Base-by-base conservation (phyloP, 805 yeast species). In the Ogataea haglerorum region DNA sequence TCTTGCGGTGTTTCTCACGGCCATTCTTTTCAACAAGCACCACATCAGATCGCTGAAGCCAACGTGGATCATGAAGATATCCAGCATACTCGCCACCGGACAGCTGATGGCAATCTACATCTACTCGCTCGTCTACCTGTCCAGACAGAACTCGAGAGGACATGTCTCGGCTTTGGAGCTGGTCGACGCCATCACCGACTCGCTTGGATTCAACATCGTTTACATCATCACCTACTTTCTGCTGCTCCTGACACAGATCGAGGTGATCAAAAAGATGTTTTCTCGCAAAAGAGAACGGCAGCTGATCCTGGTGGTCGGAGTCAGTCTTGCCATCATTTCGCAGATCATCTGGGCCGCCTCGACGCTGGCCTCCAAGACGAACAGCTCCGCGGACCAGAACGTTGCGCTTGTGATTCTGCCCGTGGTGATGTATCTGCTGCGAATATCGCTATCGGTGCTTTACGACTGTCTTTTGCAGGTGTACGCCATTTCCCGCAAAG, bases 331-430 rank as follows among this genome's bases (percentile, higher is more conserved):
- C 2, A 38, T 75, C 1, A 58, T 75, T 6, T 72, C 88, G 1
- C 88, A 85, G 55, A 67, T 75, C 1, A 67, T 85, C 5, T 84
- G 90, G 88, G 86, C 80, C 0, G 69, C 82, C 2, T 72, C 89
- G 12, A 76, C 75, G 4, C 79, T 81, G 51, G 30, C 49, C 10
- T 34, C 45, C 5, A 45, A 46, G 15, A 34, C 58, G 1, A 48
- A 36, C 14, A 34, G 34, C 24, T 57, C 59, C 10, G 49, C 55
- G 13, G 64, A 58, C 16, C 70, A 65, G 27, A 69, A 65, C 43
- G 76, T 70, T 47, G 64, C 71, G 1, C 67, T 78, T 30, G 79
- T 80, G 14, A 75, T 82, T 17, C 53, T 85, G 10, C 85, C 90
- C 0, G 85, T 90, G 0, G 83, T 86, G 58, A 80, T 80, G 22